Evolutionary conservation across 129 eudicot genomes (phyloP).

Genomic region (Rutidosis leptorrhynchoides): DNA sequence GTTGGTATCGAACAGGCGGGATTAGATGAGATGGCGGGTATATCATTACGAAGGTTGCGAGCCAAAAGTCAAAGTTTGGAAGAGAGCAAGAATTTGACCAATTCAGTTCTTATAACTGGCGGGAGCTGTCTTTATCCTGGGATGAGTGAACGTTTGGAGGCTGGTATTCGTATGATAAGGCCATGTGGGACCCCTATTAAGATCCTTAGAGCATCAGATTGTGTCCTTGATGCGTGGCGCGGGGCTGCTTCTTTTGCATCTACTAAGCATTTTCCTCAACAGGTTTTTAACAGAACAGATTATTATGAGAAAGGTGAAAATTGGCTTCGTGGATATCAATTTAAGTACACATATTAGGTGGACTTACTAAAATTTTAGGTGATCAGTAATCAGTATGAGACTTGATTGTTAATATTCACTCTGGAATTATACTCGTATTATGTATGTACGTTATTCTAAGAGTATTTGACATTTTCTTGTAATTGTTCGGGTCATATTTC

Average conservation of each 20-base stretch:
- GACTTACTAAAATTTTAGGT: neutral
- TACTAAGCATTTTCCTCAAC: conserved; percentile 52
- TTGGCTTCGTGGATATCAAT: conserved; percentile 70
- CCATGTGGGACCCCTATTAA: conserved; percentile 82
- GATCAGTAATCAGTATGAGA: neutral
- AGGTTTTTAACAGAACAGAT: conserved; percentile 62
- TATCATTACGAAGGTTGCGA: conserved; percentile 55
- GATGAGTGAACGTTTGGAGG: conserved; percentile 77
- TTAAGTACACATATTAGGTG: conserved; percentile 54
- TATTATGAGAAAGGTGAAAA: conserved; percentile 92
- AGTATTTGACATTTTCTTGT: too few relatives aligned
- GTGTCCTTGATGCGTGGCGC: conserved; percentile 90
- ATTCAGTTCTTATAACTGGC: conserved; percentile 72
- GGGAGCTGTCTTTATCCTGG: conserved; percentile 89
- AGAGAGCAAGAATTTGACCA: conserved; percentile 52
- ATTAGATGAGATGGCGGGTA: conserved; percentile 88
- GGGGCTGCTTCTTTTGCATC: conserved; percentile 86
- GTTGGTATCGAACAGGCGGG: conserved; percentile 94
- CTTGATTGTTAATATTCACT: neutral
- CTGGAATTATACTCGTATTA: neutral
- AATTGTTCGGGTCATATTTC: too few relatives aligned
- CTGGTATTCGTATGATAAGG: conserved; percentile 81
- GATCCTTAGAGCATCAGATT: conserved; percentile 55
- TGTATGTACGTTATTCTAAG: too few relatives aligned
- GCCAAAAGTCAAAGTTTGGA: conserved; percentile 37